Conservation (phyloP, 2,329 filamentous ascomycete genomes). For the Capronia americana region DNA sequence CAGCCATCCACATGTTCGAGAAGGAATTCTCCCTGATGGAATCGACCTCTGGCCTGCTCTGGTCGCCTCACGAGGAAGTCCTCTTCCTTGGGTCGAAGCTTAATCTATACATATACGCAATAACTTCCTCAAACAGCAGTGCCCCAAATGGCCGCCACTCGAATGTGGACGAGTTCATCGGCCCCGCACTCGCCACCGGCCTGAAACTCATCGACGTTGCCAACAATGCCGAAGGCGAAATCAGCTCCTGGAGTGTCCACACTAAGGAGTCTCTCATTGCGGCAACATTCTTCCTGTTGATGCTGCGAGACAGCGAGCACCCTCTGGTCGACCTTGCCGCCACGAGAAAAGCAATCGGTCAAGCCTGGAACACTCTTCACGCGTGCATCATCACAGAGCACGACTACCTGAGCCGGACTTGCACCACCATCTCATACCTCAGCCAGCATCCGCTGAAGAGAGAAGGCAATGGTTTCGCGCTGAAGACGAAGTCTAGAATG, state of each 20-base stretch:
- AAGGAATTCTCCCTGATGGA: conserved; percentile 21
- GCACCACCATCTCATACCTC: conserved; percentile 22
- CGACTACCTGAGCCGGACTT: conserved; percentile 18
- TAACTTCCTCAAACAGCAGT: conserved; percentile 14
- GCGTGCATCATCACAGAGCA: conserved; percentile 18
- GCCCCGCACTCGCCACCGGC: conserved; percentile 15
- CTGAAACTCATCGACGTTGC: conserved; percentile 16
- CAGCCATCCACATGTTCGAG: conserved; percentile 22
- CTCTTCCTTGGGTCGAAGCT: conserved; percentile 18
- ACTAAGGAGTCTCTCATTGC: conserved; percentile 21
- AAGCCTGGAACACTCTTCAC: conserved; percentile 17
- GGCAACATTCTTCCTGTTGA: conserved; percentile 21
- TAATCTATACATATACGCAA: conserved; percentile 19
- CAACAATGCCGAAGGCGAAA: conserved; percentile 17
- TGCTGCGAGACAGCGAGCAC: conserved; percentile 19
- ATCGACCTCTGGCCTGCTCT: conserved; percentile 16
- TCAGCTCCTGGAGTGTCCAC: conserved; percentile 21
- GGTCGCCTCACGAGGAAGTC: conserved; percentile 18
- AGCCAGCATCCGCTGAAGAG: conserved; percentile 17
- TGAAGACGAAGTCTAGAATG: conserved; percentile 19
- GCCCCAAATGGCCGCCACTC: conserved; percentile 18
- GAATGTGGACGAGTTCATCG: conserved; percentile 19
- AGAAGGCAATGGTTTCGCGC: conserved; percentile 16
- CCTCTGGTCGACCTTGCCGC: conserved; percentile 19
- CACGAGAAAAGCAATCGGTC: conserved; percentile 17